Percentiles rank a stretch among this genome's conserved stretches.
Evolutionary conservation across 768 basidiomycete species (phyloP).

Genomic region (Lactarius sp.): DNA sequence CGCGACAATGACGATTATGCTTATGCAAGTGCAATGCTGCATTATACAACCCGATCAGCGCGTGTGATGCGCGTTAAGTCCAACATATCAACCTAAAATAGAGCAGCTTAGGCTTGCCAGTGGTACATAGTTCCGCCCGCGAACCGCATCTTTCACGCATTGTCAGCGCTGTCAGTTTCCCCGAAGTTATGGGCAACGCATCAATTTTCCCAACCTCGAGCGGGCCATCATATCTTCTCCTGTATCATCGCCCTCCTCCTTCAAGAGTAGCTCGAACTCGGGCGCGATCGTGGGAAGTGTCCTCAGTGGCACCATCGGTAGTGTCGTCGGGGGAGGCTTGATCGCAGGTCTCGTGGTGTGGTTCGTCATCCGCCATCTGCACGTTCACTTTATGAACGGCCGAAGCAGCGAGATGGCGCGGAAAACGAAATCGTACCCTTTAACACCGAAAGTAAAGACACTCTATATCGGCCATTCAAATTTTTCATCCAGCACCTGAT

Average conservation of each 20-base stretch:
- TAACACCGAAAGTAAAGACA: background rate
- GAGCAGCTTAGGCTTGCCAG: conserved; percentile 6
- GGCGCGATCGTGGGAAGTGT: conserved; percentile 64
- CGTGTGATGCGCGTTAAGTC: conserved; percentile 26
- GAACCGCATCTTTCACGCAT: background rate
- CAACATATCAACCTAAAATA: background rate
- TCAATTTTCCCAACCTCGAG: background rate
- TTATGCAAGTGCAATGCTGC: conserved; percentile 30
- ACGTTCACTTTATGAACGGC: conserved; percentile 24
- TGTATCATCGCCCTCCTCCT: background rate
- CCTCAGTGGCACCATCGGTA: conserved; percentile 41
- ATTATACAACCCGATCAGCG: conserved; percentile 28
- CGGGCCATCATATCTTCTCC: background rate
- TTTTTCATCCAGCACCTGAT: background rate
- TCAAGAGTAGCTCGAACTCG: conserved; percentile 31
- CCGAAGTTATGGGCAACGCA: conserved; percentile 7
- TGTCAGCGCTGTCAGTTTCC: background rate
- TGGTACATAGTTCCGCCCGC: background rate
- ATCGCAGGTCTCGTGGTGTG: conserved; percentile 40
- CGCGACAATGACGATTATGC: conserved; percentile 13
- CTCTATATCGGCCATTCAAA: conserved; percentile 16
- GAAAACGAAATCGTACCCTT: background rate
- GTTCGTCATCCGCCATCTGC: conserved; percentile 34
- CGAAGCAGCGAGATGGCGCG: background rate
- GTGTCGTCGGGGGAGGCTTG: conserved; percentile 41